Evolutionary conservation across 345 rosid species (phyloP).

Genomic region (Arabidopsis arenosa): DNA sequence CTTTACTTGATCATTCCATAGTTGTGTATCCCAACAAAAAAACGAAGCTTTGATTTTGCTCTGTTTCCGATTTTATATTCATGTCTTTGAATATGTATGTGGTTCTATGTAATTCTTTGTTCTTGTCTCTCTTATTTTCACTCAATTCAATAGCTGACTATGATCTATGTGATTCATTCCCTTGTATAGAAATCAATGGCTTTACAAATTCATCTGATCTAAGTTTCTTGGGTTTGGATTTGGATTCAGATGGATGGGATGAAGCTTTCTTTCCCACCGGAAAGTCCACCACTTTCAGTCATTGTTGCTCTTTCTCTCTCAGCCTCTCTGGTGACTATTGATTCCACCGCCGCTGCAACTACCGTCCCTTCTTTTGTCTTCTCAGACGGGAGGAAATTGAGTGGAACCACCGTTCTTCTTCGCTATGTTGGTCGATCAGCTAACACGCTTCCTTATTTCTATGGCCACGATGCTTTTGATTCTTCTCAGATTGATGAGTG

Average conservation of each 20-base stretch:
- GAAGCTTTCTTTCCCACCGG: constrained; percentile 58
- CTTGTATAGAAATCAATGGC: too few species aligned
- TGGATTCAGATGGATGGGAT: constrained; percentile 50
- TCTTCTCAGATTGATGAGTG: constrained; percentile 87
- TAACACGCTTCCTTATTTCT: constrained; percentile 49
- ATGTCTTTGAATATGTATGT: too few species aligned
- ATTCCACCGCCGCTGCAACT: constrained; percentile 43
- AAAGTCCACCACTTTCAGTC: constrained; percentile 67
- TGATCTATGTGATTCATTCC: too few species aligned
- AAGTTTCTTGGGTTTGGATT: neutral
- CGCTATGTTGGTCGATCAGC: constrained; percentile 67
- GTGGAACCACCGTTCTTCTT: constrained; percentile 61
- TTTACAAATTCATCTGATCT: too few species aligned
- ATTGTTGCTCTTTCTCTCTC: constrained; percentile 66
- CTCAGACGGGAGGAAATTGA: constrained; percentile 67
- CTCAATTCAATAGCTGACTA: too few species aligned
- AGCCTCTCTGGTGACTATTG: constrained; percentile 42
- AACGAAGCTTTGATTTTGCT: too few species aligned
- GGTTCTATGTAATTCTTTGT: too few species aligned
- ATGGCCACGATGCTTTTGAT: constrained; percentile 55
- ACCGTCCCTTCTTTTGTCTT: constrained; percentile 54
- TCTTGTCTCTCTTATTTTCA: too few species aligned
- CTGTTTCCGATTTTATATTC: too few species aligned
- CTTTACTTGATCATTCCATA: too few species aligned
- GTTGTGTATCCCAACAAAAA: too few species aligned